These are phyloP conservation scores for Sporothrix phasma DNA, from an alignment of 2,329 filamentous ascomycete genomes.

Conservation along the genomic window DNA sequence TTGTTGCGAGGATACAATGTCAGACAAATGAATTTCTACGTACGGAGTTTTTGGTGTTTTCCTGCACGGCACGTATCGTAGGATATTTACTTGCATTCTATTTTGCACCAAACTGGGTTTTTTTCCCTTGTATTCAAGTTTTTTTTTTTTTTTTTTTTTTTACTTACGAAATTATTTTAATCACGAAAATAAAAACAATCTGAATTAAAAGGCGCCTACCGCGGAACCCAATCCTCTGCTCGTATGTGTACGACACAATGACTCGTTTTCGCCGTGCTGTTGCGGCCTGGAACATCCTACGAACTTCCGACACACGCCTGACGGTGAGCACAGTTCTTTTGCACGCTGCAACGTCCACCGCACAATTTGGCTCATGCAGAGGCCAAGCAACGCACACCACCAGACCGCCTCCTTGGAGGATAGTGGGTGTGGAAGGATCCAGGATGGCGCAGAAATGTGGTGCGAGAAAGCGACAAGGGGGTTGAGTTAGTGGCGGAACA, in stretches of 20 bases:
- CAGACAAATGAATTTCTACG: too few relatives aligned
- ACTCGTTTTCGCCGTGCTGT: background rate
- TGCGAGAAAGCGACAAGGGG: background rate
- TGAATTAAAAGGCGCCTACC: background rate
- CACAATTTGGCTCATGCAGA: background rate
- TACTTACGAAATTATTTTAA: background rate
- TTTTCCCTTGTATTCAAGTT: too few relatives aligned
- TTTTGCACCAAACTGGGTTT: too few relatives aligned
- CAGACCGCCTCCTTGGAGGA: background rate
- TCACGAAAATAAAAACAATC: background rate
- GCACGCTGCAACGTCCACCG: background rate
- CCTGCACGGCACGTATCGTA: too few relatives aligned
- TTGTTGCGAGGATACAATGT: too few relatives aligned
- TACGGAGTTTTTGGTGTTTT: too few relatives aligned
- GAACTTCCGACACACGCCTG: slow-evolving; percentile 2
- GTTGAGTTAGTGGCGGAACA: background rate
- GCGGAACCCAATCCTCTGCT: background rate
- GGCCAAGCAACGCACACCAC: background rate
- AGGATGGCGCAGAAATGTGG: background rate
- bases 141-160: background rate
- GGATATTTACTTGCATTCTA: too few relatives aligned
- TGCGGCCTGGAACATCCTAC: slow-evolving; percentile 2
- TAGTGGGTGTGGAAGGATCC: background rate
- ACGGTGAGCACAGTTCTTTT: background rate
- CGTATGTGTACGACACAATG: too few relatives aligned